Percentiles rank a stretch among this genome's conserved stretches.
phyloP scores from a whole-genome alignment of 495 filamentous ascomycete genomes.

The Delitschia confertaspora region DNA sequence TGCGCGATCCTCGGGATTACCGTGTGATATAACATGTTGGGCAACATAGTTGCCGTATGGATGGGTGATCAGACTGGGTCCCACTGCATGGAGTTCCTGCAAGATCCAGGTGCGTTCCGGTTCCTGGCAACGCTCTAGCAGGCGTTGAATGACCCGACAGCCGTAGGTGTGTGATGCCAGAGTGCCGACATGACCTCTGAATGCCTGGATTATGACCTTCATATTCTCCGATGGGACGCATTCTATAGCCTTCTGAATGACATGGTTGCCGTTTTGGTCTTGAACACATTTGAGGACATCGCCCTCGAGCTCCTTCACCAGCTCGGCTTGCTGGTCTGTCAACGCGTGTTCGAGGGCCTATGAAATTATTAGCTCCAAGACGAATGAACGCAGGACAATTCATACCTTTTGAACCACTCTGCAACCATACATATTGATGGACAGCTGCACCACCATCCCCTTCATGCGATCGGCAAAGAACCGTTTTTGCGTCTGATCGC shows the following conservation, averaged over 20 bases:
- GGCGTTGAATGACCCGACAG: slow-evolving; percentile 88
- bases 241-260: slow-evolving; percentile 92
- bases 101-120: slow-evolving; percentile 62
- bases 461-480: slow-evolving; percentile 79
- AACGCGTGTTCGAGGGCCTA: slow-evolving; percentile 89
- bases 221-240: slow-evolving; percentile 72
- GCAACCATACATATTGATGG: slow-evolving; percentile 88
- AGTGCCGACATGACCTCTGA: slow-evolving; percentile 67
- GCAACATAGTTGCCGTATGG: slow-evolving; percentile 96
- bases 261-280: slow-evolving; percentile 93
- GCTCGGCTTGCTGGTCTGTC: slow-evolving; percentile 74
- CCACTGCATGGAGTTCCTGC: slow-evolving; percentile 67
- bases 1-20: slow-evolving; percentile 63
- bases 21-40: slow-evolving; percentile 85
- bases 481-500: slow-evolving; percentile 88
- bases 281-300: slow-evolving; percentile 73
- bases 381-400: slow-evolving; percentile 21
- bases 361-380: slow-evolving; percentile 22
- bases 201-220: slow-evolving; percentile 79
- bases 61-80: slow-evolving; percentile 65
- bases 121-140: slow-evolving; percentile 77
- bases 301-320: slow-evolving; percentile 76
- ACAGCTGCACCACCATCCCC: slow-evolving; percentile 67
- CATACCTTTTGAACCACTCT: slow-evolving; percentile 92
- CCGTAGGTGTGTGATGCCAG: slow-evolving; percentile 78